Base-by-base conservation (phyloP, 1,284 basidiomycete genomes). In the Tilletiaria anomala region DNA sequence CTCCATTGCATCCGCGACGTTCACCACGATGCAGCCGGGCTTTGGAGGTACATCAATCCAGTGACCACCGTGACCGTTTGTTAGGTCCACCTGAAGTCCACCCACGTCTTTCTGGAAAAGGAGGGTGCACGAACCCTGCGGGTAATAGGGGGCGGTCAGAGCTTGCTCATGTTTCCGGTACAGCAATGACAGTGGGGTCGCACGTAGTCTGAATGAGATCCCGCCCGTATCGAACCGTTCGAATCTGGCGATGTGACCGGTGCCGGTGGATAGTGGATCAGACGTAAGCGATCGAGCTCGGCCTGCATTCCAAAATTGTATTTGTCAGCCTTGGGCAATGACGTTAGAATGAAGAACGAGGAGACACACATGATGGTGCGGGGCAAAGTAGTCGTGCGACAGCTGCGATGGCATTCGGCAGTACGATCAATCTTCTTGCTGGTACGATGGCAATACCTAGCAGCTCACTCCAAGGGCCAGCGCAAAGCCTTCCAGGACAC, bases 61-160 rank as follows among this genome's bases (percentile, higher is more conserved):
- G 10, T 22, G 17, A 16, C 26, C 31, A n/a, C n/a, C n/a, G n/a
- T n/a, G n/a, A n/a, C n/a, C n/a, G n/a, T n/a, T n/a, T n/a, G n/a
- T n/a, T 17, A 35, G 41, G 24, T 51, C 40, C 0, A 85, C 83
- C 61, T 88, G 79, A 12, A 88, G 71, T 1, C 84, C 84, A 14
- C 84, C 84, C 38, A 87, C 78, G 73, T 79, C 50, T 60, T 85
- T 83, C 67, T 87, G 84, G 70, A 86, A 87, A 6, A 88, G 72
- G 15, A 88, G 70, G 0, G 85, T 86, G 54, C 85, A 67, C 14
- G 82, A 81, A 4, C 85, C 84, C 41, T 43, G 35, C 16, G 36
- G 6, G 17, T 8, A 4, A 20, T 4, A 32, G 5, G 11, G 3
- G 12, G 16, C 5, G 33, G 6, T 35, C 33, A 35, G n/a, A 14